These are phyloP conservation scores for Diaporthe citrichinensis DNA, from an alignment of 2,329 filamentous ascomycete genomes.

Conservation along the genomic window DNA sequence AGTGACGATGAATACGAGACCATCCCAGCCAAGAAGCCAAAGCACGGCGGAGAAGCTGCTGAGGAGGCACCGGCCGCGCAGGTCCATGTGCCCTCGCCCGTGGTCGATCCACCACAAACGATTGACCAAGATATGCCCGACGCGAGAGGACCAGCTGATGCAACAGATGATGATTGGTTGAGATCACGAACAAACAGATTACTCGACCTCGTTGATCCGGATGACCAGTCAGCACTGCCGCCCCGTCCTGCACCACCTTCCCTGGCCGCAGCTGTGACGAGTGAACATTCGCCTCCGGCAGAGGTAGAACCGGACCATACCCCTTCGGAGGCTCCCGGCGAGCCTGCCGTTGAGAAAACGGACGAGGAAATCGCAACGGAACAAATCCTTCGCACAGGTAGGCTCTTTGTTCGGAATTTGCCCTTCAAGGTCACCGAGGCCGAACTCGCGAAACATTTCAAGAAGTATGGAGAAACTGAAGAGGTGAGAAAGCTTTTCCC, in stretches of 20 bases:
- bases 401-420: slow-evolving; percentile 91
- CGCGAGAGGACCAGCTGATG: slow-evolving; percentile 48
- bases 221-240: slow-evolving; percentile 58
- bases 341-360: slow-evolving; percentile 44
- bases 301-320: slow-evolving; percentile 39
- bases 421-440: slow-evolving; percentile 84
- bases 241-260: slow-evolving; percentile 44
- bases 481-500: slow-evolving; percentile 78
- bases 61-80: slow-evolving; percentile 37
- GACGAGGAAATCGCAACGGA: slow-evolving; percentile 64
- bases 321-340: slow-evolving; percentile 45
- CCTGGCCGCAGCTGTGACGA: slow-evolving; percentile 41
- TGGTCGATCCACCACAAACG: slow-evolving; percentile 13
- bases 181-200: slow-evolving; percentile 89
- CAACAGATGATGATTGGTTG: slow-evolving; percentile 91
- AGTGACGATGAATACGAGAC: slow-evolving; percentile 84
- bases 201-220: slow-evolving; percentile 86
- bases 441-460: slow-evolving; percentile 81
- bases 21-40: slow-evolving; percentile 67
- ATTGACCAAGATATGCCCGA: slow-evolving; percentile 28
- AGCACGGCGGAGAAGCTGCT: slow-evolving; percentile 53
- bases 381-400: slow-evolving; percentile 78
- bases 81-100: slow-evolving; percentile 35
- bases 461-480: slow-evolving; percentile 80
- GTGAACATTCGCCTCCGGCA: slow-evolving; percentile 36